These are phyloP conservation scores for Cyberlindnera galapagoensis DNA, from an alignment of 805 yeast species.

Conservation along the genomic window DNA sequence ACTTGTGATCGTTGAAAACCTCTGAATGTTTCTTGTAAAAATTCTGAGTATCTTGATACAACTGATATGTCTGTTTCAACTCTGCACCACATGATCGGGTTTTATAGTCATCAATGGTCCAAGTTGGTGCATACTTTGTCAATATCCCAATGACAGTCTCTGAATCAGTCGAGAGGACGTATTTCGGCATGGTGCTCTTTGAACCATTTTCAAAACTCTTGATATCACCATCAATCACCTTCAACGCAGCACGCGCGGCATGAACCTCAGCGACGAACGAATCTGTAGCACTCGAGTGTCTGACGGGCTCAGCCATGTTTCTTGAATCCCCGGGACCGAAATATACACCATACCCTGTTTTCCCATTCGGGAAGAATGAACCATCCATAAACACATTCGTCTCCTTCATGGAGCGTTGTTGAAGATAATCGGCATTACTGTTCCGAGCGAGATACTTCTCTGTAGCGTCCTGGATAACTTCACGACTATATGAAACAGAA, in stretches of 20 bases:
- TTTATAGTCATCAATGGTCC: conserved; percentile 54
- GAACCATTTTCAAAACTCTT: conserved; percentile 14
- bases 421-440: conserved; percentile 1
- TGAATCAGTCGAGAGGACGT: conserved; percentile 63
- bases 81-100: conserved; percentile 27
- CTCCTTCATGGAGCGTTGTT: conserved; percentile 6
- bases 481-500: background rate
- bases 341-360: conserved; percentile 73
- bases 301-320: conserved; percentile 49
- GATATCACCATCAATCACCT: conserved; percentile 30
- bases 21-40: conserved; percentile 26
- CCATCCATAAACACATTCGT: conserved; percentile 67
- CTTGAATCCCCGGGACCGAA: conserved; percentile 50
- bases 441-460: conserved; percentile 2
- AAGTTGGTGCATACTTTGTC: conserved; percentile 48
- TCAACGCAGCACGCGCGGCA: conserved; percentile 57
- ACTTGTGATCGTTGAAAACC: conserved; percentile 26
- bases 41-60: conserved; percentile 35
- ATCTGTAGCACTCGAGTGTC: conserved; percentile 43
- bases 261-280: conserved; percentile 77
- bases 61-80: conserved; percentile 30
- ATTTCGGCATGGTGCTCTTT: conserved; percentile 20
- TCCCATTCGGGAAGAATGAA: conserved; percentile 42
- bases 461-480: conserved; percentile 1
- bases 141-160: conserved; percentile 53